Conservation (phyloP, 1,284 basidiomycete genomes). For the Vanrija sp. region DNA sequence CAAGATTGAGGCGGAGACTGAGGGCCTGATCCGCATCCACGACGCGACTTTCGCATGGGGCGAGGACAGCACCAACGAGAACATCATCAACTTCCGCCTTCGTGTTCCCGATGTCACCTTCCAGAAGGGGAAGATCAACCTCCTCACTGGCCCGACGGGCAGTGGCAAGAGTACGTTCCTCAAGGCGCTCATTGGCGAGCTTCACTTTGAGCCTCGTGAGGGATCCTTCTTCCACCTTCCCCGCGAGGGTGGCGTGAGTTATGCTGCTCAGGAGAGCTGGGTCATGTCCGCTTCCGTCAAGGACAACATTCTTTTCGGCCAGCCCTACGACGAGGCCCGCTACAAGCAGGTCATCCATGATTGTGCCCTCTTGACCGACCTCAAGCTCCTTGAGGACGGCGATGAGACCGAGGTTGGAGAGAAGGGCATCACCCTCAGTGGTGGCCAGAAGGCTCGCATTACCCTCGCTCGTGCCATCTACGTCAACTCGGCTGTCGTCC, state of each 20-base stretch:
- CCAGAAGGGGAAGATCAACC: constrained; percentile 57
- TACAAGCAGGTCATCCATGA: constrained; percentile 60
- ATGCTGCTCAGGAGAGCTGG: constrained; percentile 74
- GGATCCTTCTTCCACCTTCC: constrained; percentile 65
- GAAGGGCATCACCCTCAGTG: constrained; percentile 54
- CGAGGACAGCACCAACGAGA: constrained; percentile 21
- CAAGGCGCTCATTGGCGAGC: constrained; percentile 55
- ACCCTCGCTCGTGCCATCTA: constrained; percentile 71
- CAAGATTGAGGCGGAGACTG: constrained; percentile 32
- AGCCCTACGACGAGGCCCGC: constrained; percentile 54
- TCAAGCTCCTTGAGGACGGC: constrained; percentile 65
- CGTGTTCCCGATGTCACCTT: constrained; percentile 58
- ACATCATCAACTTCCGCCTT: constrained; percentile 52
- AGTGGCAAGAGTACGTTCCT: constrained; percentile 48
- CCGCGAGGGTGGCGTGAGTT: constrained; percentile 63
- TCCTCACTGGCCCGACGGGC: constrained; percentile 60
- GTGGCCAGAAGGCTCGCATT: constrained; percentile 65
- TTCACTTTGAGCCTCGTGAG: constrained; percentile 51
- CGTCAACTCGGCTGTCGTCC: constrained; percentile 58
- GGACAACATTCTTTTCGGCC: constrained; percentile 59
- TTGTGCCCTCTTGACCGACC: constrained; percentile 62
- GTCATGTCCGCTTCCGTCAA: constrained; percentile 53
- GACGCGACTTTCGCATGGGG: constrained; percentile 45
- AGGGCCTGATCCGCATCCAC: constrained; percentile 39
- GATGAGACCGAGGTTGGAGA: constrained; percentile 62